Conservation (phyloP, 495 filamentous ascomycete species). For the Penicillium lagena region DNA sequence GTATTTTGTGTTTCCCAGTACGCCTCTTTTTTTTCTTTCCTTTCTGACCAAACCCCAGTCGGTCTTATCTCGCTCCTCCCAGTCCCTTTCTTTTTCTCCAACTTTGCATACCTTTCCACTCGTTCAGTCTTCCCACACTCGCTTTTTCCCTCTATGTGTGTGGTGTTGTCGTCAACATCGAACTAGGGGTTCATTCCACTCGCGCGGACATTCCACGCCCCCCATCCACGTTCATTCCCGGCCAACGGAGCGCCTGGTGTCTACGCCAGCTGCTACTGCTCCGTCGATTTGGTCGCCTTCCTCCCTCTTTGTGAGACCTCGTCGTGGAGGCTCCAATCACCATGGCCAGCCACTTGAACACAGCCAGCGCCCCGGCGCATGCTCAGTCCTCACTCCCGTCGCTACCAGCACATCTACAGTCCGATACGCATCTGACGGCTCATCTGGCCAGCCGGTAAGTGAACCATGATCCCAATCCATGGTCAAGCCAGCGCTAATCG, state of each 20-base stretch:
- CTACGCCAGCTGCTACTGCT: no score
- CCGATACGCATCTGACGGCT: slow-evolving; percentile 90
- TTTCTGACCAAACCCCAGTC: slow-evolving; percentile 2
- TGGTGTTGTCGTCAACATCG: slow-evolving; percentile 9
- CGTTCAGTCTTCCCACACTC: slow-evolving; percentile 4
- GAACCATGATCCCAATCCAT: neutral
- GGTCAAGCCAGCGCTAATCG: slow-evolving; percentile 9
- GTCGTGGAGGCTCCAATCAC: slow-evolving; percentile 12
- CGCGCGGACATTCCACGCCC: neutral
- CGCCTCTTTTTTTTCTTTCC: neutral
- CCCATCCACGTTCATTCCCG: neutral
- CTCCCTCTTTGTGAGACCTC: slow-evolving; percentile 1
- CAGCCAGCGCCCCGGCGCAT: slow-evolving; percentile 50
- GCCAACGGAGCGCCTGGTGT: neutral
- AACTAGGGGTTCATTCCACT: neutral
- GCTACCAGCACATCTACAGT: slow-evolving; percentile 85
- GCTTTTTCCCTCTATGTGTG: slow-evolving; percentile 2
- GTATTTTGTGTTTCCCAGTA: neutral
- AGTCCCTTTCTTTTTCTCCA: neutral
- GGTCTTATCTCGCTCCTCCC: slow-evolving; percentile 6
- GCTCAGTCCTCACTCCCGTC: slow-evolving; percentile 86
- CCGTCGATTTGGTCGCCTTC: no score
- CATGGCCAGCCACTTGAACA: slow-evolving; percentile 30
- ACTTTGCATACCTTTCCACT: neutral
- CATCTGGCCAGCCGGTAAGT: slow-evolving; percentile 81